Evolutionary conservation across 768 basidiomycete species (phyloP).

Genomic region (Glaciozyma antarctica): DNA sequence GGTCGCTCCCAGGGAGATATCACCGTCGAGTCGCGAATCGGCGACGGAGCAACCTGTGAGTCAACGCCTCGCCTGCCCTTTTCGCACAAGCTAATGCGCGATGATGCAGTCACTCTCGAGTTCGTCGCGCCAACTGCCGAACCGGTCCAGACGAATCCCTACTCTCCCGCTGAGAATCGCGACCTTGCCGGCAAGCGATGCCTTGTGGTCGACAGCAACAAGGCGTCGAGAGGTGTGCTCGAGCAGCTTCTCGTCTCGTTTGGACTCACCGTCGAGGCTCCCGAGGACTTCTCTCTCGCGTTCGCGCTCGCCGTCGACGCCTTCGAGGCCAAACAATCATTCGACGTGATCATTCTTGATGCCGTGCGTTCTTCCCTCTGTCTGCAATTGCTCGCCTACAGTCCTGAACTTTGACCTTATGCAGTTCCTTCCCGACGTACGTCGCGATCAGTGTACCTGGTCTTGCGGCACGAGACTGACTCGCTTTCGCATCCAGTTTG

Average conservation of each 20-base stretch:
- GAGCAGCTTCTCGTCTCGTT: constrained; percentile 20
- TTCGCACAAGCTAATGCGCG: too few species aligned
- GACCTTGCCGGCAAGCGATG: constrained; percentile 22
- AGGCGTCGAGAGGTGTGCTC: constrained; percentile 8
- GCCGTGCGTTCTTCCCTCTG: background rate
- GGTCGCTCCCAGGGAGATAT: constrained; percentile 22
- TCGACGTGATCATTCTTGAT: constrained; percentile 27
- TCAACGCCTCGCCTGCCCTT: too few species aligned
- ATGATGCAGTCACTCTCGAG: constrained; percentile 8
- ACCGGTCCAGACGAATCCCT: constrained; percentile 5
- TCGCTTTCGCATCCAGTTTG: constrained; percentile 6
- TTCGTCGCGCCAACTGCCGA: constrained; percentile 6
- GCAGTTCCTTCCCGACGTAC: constrained; percentile 17
- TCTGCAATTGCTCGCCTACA: too few species aligned
- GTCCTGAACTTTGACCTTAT: too few species aligned
- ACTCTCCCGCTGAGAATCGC: constrained; percentile 11
- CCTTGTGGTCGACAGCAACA: constrained; percentile 27
- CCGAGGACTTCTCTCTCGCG: background rate
- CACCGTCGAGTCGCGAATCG: constrained; percentile 19
- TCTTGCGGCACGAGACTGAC: background rate
- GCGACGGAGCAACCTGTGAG: constrained; percentile 21
- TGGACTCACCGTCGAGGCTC: background rate
- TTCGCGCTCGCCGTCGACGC: constrained; percentile 13
- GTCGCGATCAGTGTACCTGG: background rate
- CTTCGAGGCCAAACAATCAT: background rate